Evolutionary conservation across 306 rosid genomes (phyloP), one percentile per base, ranked within the genome.

Genomic region (Lathyrus aphaca): DNA sequence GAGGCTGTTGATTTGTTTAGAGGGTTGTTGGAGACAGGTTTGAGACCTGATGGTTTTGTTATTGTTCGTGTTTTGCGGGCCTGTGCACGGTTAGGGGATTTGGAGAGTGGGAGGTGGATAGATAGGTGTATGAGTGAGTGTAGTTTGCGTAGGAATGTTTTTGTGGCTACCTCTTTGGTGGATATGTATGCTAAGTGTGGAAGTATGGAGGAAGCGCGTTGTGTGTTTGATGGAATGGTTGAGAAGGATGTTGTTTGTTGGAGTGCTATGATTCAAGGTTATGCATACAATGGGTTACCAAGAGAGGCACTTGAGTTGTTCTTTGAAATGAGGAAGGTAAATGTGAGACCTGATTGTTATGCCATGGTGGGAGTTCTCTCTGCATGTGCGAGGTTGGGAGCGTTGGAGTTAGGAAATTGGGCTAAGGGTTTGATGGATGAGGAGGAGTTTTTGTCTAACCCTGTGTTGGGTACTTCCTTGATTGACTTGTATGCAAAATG

Each of bases 401-500:
- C 92, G 6, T 67, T 87, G 58, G 85, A 81, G 23, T 71, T 85
- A 42, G 92, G 96, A 29, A 69, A 75, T 56, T 77, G 90, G 92
- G 88, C 87, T 5, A 81, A 74, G 68, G 77, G 65, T 45, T 78
- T 90, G 77, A 65, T 87, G 77, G 82, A 84, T 60, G 59, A 39
- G 12, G 49, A 72, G 72, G 93, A 87, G 59, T 77, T 83, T 68
- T 73, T 83, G 19, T 74, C 35, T 5, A 83, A 83, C 77, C 87
- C 91, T 50, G 86, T 87, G 43, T 73, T 85, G 11, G 89, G 94
- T 13, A 84, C 96, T 5, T 87, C 94, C 18, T 79, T 90, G 61
- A 87, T 90, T 66, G 96, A 87, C 78, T 81, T 90, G 73, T 86
- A 85, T 63, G 84, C 91, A 4, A 90, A 90, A 82, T 87, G 96